Evolutionary conservation across 345 rosid genomes (phyloP), one percentile per base, ranked within the genome.

Genomic region (Corchorus olitorius): DNA sequence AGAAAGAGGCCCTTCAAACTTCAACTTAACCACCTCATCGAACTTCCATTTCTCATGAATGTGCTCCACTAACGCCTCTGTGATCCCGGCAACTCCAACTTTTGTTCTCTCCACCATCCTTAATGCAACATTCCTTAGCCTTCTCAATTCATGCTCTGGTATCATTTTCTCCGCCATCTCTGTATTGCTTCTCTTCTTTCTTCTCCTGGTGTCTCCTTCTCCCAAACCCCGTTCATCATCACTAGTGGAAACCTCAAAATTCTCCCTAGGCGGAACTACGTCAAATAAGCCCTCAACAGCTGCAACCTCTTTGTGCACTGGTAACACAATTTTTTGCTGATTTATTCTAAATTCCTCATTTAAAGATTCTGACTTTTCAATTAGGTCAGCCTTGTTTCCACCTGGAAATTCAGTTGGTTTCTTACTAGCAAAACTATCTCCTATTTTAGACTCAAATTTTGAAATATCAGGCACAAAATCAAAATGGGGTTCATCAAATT

Each of bases 11-110:
- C 81, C 90, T 70, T 83, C 84, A 76, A 93, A 91, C 86, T 90
- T 95, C 81, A 93, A 82, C 85, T 93, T 95, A 71, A 93, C 93
- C 68, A 95, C 91, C 83, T 91, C 97, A 85, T 91, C 92, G 79
- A 80, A 74, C 81, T 81, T 89, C 99, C 98, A 93, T 67, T 88
- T 90, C 81, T 86, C 83, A 77, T 89, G 94, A 82, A 95, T 90
- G 46, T 85, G 77, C 61, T 88, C 93, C 22, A 93, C 94, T 70
- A 93, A 77, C 2, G 87, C 89, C 83, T 86, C 91, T 0, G 92
- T 91, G 75, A 94, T 87, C 75, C 97, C 97, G 3, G 93, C 91
- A 53, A 82, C 83, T 39, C 97, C 94, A 35, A 94, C 98, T 84
- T 93, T 93, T 5, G 79, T 78, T 85, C 99, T 91, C 86, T 91